These are phyloP conservation scores for Tillandsia fasciculata DNA, from an alignment of 176 grass and related monocot species.

Conservation along the genomic window DNA sequence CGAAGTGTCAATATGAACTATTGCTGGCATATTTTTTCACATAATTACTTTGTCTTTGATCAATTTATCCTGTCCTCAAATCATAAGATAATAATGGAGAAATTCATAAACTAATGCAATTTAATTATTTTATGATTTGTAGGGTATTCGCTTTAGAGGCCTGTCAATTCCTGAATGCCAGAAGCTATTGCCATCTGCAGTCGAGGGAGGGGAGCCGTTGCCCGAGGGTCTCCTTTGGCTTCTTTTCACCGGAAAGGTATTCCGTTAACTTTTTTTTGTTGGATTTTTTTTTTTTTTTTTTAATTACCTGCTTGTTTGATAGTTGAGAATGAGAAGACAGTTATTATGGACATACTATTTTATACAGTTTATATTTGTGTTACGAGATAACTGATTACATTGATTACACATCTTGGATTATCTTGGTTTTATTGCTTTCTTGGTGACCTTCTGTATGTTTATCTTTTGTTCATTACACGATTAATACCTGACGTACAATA, in stretches of 20 bases:
- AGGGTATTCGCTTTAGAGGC: constrained; percentile 98
- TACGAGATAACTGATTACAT: no score
- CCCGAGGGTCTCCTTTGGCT: constrained; percentile 99
- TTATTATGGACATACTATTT: no score
- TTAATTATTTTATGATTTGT: constrained; percentile 4
- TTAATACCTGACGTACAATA: no score
- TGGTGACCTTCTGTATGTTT: no score
- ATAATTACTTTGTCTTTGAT: neutral
- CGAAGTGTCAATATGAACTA: neutral
- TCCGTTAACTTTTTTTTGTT: neutral
- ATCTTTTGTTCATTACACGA: no score
- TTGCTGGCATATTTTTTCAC: neutral
- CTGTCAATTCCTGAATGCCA: constrained; percentile 98
- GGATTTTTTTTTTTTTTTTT: neutral
- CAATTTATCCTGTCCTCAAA: neutral
- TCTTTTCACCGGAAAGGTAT: constrained; percentile 96
- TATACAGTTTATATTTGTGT: no score
- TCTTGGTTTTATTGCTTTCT: no score
- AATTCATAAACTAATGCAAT: neutral
- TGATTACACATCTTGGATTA: no score
- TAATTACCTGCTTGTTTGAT: neutral
- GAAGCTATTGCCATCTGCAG: constrained; percentile 58
- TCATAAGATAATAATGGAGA: neutral
- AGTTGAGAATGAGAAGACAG: neutral
- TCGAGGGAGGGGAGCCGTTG: constrained; percentile 76